Conservation (phyloP, 305 asterid genomes). For the Fraxinus sp. region DNA sequence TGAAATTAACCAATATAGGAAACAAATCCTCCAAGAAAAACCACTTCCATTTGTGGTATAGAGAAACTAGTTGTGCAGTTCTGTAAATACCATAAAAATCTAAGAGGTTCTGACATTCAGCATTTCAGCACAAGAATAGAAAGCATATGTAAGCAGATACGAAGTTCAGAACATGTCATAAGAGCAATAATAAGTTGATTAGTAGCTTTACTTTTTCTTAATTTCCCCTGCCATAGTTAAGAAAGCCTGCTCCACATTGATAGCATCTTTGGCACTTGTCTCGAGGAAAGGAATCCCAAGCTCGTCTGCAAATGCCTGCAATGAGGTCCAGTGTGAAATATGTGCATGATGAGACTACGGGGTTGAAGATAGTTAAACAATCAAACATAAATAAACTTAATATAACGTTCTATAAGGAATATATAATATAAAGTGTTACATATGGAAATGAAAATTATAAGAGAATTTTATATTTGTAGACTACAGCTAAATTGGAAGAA, state of each 20-base stretch:
- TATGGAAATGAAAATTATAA: background rate
- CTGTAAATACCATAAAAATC: background rate
- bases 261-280: conserved; percentile 93
- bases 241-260: conserved; percentile 94
- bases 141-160: background rate
- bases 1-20: background rate
- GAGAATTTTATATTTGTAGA: background rate
- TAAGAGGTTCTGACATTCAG: background rate
- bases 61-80: background rate
- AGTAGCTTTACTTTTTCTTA: conserved; percentile 70
- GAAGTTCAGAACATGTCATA: background rate
- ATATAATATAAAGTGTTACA: background rate
- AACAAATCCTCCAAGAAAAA: background rate
- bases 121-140: background rate
- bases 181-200: conserved; percentile 6
- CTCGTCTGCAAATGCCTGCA: conserved; percentile 90
- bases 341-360: background rate
- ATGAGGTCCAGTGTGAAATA: conserved; percentile 21
- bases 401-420: background rate
- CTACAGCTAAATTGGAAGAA: background rate
- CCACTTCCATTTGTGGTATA: background rate
- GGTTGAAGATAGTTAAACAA: background rate
- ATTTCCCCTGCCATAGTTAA: conserved; percentile 94
- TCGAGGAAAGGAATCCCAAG: conserved; percentile 95
- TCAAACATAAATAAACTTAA: background rate